phyloP scores from a whole-genome alignment of 768 basidiomycete genomes.

The Tylopilus sp. region DNA sequence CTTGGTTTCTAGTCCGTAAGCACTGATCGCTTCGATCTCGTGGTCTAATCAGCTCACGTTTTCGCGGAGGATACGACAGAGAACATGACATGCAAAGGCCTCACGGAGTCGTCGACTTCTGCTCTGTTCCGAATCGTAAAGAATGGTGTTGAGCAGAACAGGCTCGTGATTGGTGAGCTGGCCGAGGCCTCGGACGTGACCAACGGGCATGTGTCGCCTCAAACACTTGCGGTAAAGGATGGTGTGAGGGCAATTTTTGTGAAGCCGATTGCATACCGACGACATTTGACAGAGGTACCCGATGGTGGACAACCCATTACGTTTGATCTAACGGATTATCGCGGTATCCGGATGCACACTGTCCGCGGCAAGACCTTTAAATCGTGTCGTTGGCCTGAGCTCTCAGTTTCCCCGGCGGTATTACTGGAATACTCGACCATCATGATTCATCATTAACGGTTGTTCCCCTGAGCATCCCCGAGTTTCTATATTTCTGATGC shows the following conservation, averaged over 20 bases:
- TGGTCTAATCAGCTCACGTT: conserved; percentile 24
- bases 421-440: too few relatives aligned
- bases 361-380: conserved; percentile 7
- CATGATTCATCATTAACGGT: too few relatives aligned
- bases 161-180: conserved; percentile 55
- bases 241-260: conserved; percentile 46
- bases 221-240: conserved; percentile 54
- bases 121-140: conserved; percentile 48
- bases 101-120: conserved; percentile 49
- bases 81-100: conserved; percentile 56
- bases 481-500: too few relatives aligned
- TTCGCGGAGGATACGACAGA: conserved; percentile 48
- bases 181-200: conserved; percentile 25
- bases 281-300: conserved; percentile 26
- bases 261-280: too few relatives aligned
- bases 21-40: background rate
- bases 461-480: too few relatives aligned
- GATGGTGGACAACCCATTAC: background rate
- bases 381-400: too few relatives aligned
- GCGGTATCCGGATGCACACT: conserved; percentile 35
- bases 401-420: too few relatives aligned
- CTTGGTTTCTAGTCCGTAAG: conserved; percentile 17
- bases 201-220: conserved; percentile 54
- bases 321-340: background rate
- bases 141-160: conserved; percentile 41